Conservation (phyloP, 2,329 filamentous ascomycete genomes). For the Aureobasidium sp. region DNA sequence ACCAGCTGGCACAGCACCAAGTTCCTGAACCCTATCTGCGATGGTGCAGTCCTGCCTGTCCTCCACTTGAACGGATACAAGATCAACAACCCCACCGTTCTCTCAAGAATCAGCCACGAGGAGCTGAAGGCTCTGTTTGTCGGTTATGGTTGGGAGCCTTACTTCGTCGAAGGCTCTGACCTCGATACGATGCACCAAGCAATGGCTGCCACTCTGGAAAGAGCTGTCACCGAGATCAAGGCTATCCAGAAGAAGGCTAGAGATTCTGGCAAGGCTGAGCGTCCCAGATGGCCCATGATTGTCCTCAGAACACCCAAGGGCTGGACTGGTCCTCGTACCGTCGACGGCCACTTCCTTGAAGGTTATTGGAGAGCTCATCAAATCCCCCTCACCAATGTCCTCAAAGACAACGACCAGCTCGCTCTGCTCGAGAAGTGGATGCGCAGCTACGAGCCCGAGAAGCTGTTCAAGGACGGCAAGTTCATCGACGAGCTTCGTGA, state of each 20-base stretch:
- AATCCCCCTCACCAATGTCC: constrained; percentile 64
- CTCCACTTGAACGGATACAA: constrained; percentile 79
- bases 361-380: constrained; percentile 77
- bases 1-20: constrained; percentile 78
- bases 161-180: constrained; percentile 72
- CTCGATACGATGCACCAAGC: constrained; percentile 70
- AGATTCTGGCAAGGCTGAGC: constrained; percentile 58
- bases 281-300: constrained; percentile 72
- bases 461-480: constrained; percentile 58
- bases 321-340: constrained; percentile 66
- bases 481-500: constrained; percentile 55
- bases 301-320: constrained; percentile 70
- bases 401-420: constrained; percentile 54
- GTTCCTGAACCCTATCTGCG: constrained; percentile 69
- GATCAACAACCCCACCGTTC: constrained; percentile 70
- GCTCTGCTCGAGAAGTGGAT: constrained; percentile 68
- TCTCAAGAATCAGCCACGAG: constrained; percentile 65
- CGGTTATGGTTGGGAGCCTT: constrained; percentile 71
- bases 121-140: constrained; percentile 62
- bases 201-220: constrained; percentile 69
- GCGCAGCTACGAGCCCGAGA: constrained; percentile 65
- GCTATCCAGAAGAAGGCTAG: constrained; percentile 63
- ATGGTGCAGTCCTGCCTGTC: constrained; percentile 69
- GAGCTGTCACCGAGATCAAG: constrained; percentile 61
- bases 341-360: constrained; percentile 61